phyloP scores from a whole-genome alignment of 83 land plant genomes.

The Diphasiastrum complanatum region DNA sequence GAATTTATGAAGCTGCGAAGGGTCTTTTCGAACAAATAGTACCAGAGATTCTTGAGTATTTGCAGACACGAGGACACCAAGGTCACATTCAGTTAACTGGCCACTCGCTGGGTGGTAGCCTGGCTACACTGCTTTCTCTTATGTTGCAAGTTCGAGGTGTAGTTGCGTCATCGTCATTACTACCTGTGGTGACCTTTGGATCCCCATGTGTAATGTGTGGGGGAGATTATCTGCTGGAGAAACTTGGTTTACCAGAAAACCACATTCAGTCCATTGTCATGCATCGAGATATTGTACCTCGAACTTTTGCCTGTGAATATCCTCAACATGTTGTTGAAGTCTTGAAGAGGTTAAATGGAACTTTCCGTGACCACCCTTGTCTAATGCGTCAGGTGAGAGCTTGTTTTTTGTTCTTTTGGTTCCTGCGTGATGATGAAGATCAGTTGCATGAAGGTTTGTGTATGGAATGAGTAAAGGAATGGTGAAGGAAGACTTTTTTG shows the following conservation, averaged over 20 bases:
- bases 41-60: conserved; percentile 54
- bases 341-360: conserved; percentile 53
- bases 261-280: conserved; percentile 58
- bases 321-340: conserved; percentile 62
- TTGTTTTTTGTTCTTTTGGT: background rate
- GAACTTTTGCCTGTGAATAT: conserved; percentile 77
- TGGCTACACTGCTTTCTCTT: conserved; percentile 54
- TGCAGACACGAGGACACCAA: conserved; percentile 40
- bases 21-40: conserved; percentile 72
- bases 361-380: conserved; percentile 64
- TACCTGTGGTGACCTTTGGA: conserved; percentile 78
- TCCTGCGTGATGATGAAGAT: background rate
- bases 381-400: conserved; percentile 54
- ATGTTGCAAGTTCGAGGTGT: conserved; percentile 56
- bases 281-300: conserved; percentile 80
- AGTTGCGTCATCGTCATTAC: conserved; percentile 30
- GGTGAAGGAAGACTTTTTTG: background rate
- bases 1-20: conserved; percentile 88
- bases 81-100: conserved; percentile 73
- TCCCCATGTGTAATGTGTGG: conserved; percentile 81
- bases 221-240: conserved; percentile 47
- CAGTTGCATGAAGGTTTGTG: background rate
- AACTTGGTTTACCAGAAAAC: conserved; percentile 43
- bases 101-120: conserved; percentile 94
- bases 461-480: background rate